phyloP scores from a whole-genome alignment of 371 early-diverging fungal genomes.

The Mucor plumbeus region DNA sequence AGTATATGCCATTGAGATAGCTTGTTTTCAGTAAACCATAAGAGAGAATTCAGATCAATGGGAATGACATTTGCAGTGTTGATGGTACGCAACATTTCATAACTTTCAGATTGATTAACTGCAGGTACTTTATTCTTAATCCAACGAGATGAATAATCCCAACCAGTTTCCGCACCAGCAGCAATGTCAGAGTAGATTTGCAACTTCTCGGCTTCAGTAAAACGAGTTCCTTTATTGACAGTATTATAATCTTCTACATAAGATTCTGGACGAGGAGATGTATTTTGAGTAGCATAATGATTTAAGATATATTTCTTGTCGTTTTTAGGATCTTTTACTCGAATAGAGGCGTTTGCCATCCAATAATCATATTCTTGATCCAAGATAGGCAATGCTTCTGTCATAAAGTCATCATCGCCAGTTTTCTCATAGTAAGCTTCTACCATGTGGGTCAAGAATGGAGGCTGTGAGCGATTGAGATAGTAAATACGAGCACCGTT shows the following conservation, averaged over 20 bases:
- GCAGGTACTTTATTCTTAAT: conserved; percentile 39
- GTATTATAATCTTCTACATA: conserved; percentile 73
- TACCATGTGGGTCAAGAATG: conserved; percentile 80
- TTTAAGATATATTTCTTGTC: conserved; percentile 43
- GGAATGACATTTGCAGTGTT: conserved; percentile 75
- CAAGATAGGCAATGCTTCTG: conserved; percentile 57
- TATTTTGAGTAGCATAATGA: conserved; percentile 62
- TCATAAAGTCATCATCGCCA: conserved; percentile 56
- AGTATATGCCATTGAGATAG: conserved; percentile 57
- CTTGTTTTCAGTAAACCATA: conserved; percentile 74
- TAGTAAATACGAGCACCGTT: conserved; percentile 91
- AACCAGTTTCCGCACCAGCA: conserved; percentile 89
- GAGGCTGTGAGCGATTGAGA: conserved; percentile 88
- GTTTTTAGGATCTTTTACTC: conserved; percentile 31
- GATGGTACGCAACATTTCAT: conserved; percentile 56
- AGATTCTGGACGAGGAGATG: conserved; percentile 80
- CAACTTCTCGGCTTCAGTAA: conserved; percentile 32
- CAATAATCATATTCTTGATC: conserved; percentile 77
- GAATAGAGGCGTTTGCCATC: conserved; percentile 60
- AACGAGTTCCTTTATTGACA: conserved; percentile 45
- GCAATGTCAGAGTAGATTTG: conserved; percentile 73
- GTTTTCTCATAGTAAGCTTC: conserved; percentile 62
- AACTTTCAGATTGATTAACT: conserved; percentile 28
- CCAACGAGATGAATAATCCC: conserved; percentile 89
- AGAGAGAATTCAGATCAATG: conserved; percentile 85